Base-by-base conservation (phyloP, 768 basidiomycete genomes). In the Roridomyces roridus region DNA sequence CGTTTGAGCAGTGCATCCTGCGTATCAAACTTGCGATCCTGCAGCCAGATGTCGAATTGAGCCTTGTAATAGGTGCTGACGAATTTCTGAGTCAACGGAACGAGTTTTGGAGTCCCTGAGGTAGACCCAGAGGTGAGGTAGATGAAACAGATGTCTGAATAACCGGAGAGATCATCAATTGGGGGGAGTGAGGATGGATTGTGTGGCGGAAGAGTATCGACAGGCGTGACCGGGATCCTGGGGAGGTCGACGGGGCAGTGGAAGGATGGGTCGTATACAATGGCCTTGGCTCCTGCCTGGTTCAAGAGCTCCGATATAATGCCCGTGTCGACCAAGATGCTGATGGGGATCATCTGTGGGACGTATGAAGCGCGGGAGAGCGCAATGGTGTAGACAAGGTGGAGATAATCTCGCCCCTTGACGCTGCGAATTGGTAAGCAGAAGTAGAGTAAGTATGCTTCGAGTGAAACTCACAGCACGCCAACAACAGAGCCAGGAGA, bases 191-290 rank as follows among this genome's bases (percentile, higher is more conserved):
- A 23, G 48, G 48, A 49, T 36, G 37, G 36, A 24, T 25, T 18
- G 36, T 40, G 25, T 25, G n/a, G n/a, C n/a, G 31, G 7, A 34
- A 40, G 28, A 26, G 37, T 28, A 26, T 49, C 36, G 48, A 49
- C 40, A 49, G 37, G 36, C 15, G 37, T 49, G 20, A 49, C 37
- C 25, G 36, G 39, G 36, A 49, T 39, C 25, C 40, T 49, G 18
- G 48, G 48, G 28, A 49, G 29, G 36, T 24, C 48, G 37, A 37
- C 39, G 36, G 39, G 28, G 48, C 17, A 49, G 26, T 49, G 36
- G 17, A 49, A 37, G 39, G 36, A 49, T 49, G 36, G 37, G 48
- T 49, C 48, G 37, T 49, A 49, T 49, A 49, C 48, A 40, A 49
- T 26, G 36, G 48, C 48, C 29, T 49, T 39, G 35, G 48, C 48